Conservation (phyloP, 106 monocot species). For the Dendrobium officinale region DNA sequence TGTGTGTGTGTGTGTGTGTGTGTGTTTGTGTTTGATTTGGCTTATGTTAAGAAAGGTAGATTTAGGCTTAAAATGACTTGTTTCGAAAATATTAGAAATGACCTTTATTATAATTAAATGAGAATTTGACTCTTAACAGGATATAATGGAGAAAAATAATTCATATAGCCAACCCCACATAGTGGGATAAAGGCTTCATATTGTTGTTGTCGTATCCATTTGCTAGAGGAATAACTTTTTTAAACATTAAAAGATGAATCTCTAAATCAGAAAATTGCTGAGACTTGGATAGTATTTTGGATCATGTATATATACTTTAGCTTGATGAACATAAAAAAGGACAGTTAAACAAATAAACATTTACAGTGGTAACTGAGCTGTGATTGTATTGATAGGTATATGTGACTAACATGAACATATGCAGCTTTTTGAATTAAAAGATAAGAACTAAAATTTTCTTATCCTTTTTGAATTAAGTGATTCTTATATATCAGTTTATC, state of each 20-base stretch:
- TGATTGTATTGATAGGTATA: not conserved
- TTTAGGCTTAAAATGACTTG: no score
- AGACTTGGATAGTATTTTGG: not conserved
- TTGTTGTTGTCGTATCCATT: not conserved
- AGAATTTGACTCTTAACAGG: no score
- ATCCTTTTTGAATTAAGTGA: not conserved
- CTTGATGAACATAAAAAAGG: not conserved
- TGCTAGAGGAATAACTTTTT: not conserved
- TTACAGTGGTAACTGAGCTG: not conserved
- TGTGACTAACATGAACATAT: not conserved
- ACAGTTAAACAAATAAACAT: not conserved
- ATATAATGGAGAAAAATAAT: no score
- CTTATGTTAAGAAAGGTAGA: no score
- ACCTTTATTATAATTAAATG: no score
- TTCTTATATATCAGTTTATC: constrained; percentile 1
- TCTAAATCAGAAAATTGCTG: not conserved
- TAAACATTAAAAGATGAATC: not conserved
- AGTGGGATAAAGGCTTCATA: no score
- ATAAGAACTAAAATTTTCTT: not conserved
- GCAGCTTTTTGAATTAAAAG: not conserved
- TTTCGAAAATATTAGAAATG: no score
- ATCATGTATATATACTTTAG: not conserved
- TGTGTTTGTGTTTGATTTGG: no score
- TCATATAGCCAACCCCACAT: no score
- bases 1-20: no score